Evolutionary conservation across 192 early-diverging fungal species (phyloP).

Genomic region (Umbelopsis sp.): DNA sequence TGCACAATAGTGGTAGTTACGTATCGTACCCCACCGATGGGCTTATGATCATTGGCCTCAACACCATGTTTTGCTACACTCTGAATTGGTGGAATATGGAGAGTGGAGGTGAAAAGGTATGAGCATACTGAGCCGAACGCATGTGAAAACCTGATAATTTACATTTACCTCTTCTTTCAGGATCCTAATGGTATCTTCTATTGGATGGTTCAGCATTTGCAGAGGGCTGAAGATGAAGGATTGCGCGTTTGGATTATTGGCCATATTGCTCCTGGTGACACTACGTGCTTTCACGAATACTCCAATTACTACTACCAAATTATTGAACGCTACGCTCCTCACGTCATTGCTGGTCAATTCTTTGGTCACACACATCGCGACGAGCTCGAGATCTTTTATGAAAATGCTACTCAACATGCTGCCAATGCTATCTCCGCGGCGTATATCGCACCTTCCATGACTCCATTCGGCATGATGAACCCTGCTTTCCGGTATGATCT

Average conservation of each 20-base stretch:
- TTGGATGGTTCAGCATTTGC: slow-evolving; percentile 52
- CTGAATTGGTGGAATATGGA: slow-evolving; percentile 57
- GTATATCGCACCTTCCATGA: slow-evolving; percentile 55
- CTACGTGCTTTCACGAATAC: slow-evolving; percentile 52
- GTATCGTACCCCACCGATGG: slow-evolving; percentile 44
- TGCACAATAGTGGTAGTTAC: slow-evolving; percentile 52
- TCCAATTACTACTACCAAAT: slow-evolving; percentile 57
- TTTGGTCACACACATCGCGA: slow-evolving; percentile 60
- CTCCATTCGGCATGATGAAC: slow-evolving; percentile 53
- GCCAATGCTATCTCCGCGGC: slow-evolving; percentile 46
- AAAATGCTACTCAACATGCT: slow-evolving; percentile 31
- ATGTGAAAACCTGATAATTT: too few relatives aligned
- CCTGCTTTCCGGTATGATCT: slow-evolving; percentile 50
- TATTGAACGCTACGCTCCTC: slow-evolving; percentile 54
- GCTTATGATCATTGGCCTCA: slow-evolving; percentile 51
- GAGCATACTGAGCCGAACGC: not conserved
- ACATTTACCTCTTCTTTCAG: too few relatives aligned
- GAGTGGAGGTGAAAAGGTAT: slow-evolving; percentile 34
- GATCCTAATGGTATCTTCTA: slow-evolving; percentile 55
- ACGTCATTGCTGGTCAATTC: slow-evolving; percentile 58
- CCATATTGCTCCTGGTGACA: slow-evolving; percentile 52
- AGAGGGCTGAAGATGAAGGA: slow-evolving; percentile 51
- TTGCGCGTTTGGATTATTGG: slow-evolving; percentile 63
- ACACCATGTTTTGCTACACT: slow-evolving; percentile 64
- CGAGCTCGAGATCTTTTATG: slow-evolving; percentile 55